These are phyloP conservation scores for Neckera pumila DNA, from an alignment of 225 moss, liverwort and hornwort species.

Conservation along the genomic window DNA sequence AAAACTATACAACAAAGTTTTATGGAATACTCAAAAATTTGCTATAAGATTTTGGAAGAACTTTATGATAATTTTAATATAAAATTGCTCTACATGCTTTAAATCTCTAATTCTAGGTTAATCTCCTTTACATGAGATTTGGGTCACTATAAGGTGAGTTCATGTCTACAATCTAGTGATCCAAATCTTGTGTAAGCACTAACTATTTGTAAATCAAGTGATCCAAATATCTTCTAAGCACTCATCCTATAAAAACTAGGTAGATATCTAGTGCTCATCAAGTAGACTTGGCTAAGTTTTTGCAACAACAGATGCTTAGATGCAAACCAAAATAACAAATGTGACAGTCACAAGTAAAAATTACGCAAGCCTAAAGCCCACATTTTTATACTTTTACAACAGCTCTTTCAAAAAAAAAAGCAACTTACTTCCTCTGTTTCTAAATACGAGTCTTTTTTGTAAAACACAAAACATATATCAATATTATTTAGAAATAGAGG, in stretches of 20 bases:
- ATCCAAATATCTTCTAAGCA: too few relatives aligned
- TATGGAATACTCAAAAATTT: not conserved
- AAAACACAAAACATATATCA: too few relatives aligned
- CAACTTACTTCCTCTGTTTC: too few relatives aligned
- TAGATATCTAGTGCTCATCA: not conserved
- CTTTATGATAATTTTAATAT: not conserved
- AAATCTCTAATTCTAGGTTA: not conserved
- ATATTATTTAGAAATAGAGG: too few relatives aligned
- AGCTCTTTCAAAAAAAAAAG: not conserved
- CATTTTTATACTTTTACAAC: not conserved
- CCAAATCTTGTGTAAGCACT: too few relatives aligned
- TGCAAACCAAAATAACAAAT: fast-evolving
- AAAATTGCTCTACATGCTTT: not conserved
- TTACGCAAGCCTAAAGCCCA: not conserved
- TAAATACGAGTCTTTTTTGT: too few relatives aligned
- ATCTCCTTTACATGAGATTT: not conserved
- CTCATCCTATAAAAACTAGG: too few relatives aligned
- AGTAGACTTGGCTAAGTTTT: not conserved
- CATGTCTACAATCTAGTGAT: too few relatives aligned
- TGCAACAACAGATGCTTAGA: not conserved
- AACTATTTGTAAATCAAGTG: too few relatives aligned
- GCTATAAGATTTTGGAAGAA: not conserved
- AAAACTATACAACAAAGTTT: not conserved
- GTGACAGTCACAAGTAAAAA: fast-evolving
- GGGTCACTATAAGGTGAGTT: not conserved